Conservation (phyloP, 352 stramenopile species). For the Phytophthora brassicae region DNA sequence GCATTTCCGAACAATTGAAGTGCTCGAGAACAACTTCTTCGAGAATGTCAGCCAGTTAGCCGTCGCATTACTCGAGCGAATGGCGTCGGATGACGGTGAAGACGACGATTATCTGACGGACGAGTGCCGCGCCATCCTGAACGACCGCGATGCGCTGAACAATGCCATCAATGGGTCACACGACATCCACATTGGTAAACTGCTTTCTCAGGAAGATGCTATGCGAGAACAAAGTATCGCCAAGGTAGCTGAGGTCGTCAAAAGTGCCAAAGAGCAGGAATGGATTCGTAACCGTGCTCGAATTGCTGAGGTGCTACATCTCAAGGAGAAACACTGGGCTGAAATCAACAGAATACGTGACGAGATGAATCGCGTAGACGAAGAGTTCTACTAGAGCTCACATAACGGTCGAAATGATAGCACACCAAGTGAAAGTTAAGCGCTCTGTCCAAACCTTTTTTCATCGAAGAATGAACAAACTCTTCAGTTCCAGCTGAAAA, state of each 20-base stretch:
- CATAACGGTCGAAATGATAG: background rate
- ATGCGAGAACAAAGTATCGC: conserved; percentile 80
- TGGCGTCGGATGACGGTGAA: conserved; percentile 75
- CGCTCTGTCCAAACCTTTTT: background rate
- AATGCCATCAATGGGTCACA: conserved; percentile 90
- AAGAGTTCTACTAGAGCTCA: conserved; percentile 65
- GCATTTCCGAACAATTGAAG: conserved; percentile 89
- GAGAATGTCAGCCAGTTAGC: conserved; percentile 83
- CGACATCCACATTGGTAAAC: conserved; percentile 91
- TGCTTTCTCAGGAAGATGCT: conserved; percentile 84
- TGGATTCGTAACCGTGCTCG: conserved; percentile 75
- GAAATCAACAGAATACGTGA: conserved; percentile 69
- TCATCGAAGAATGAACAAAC: background rate
- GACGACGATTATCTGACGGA: conserved; percentile 81
- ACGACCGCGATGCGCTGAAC: conserved; percentile 81
- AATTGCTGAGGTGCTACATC: conserved; percentile 70
- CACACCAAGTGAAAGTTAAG: background rate
- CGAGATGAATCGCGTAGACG: conserved; percentile 75
- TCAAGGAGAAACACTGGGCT: conserved; percentile 69
- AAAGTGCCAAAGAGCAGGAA: conserved; percentile 60
- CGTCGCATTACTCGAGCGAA: conserved; percentile 70
- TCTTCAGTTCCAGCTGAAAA: background rate
- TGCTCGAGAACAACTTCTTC: conserved; percentile 92
- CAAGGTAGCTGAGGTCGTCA: conserved; percentile 69
- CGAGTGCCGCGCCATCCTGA: conserved; percentile 78